Evolutionary conservation across 805 yeast genomes (phyloP), one percentile per base, ranked within the genome.

Genomic region (Ogataea nitratoaversa): DNA sequence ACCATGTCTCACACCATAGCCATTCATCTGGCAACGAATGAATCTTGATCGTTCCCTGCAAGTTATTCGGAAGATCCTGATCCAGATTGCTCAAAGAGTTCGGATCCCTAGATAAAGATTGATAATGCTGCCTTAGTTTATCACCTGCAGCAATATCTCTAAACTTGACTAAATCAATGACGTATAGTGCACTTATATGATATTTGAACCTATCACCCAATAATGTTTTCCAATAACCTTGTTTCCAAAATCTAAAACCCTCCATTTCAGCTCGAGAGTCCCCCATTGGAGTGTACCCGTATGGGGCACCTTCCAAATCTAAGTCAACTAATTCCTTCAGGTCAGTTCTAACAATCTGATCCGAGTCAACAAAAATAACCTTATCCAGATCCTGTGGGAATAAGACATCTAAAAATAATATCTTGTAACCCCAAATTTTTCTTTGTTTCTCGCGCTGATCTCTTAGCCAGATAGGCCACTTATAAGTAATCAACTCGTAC

Each of bases 1-100:
- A 85, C 95, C 95, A 87, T 0, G 95, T 87, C 55, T 87, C 95
- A 63, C 95, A 88, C 95, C 95, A 88, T 29, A 86, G 65, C 95
- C 95, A 87, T 33, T 85, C 90, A 49, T 82, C 82, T 3, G 88
- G 85, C 32, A 87, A 66, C 8, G 93, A 81, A 53, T 68, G 74
- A 16, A 88, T 88, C 36, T 81, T 82, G 23, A 91, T 60, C 22
- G 62, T 59, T 18, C 68, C 52, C 60, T 93, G 98, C 50, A 90
- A 50, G 55, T 86, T 85, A 61, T 91, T 93, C n/a, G 96, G 89
- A 45, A 91, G 71, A 57, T 93, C 98, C 58, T 91, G 97, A 57
- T 89, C 98, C 44, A 90, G 70, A 53, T 87, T 88, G 9, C 87
- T 73, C 42, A 93, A 66, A 0, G 96, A 89, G 18, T 65, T 70